A percentile compares a stretch with the other conserved stretches of the same genome.
Conservation (phyloP, 192 early-diverging fungal genomes). For the Umbelopsis sp. region DNA sequence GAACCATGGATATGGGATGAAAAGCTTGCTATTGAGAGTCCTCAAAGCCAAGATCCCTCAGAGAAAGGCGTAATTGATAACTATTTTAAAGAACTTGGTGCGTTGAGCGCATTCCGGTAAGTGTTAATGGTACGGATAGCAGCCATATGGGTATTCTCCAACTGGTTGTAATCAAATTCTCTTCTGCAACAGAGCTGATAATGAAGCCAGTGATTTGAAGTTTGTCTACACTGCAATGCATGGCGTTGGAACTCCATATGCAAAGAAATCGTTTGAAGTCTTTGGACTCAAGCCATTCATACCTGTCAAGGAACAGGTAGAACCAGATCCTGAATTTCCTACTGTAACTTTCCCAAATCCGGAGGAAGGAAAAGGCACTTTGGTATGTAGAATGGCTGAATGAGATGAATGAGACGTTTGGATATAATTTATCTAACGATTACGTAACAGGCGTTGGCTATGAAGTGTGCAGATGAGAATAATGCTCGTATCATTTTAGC, state of each 20-base stretch:
- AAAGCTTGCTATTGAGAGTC: conserved; percentile 53
- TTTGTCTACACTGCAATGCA: conserved; percentile 97
- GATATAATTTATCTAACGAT: not conserved
- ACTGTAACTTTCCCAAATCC: conserved; percentile 87
- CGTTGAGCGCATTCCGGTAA: conserved; percentile 33
- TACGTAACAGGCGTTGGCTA: conserved; percentile 57
- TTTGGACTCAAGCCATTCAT: conserved; percentile 74
- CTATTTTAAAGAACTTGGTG: conserved; percentile 70
- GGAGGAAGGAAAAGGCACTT: conserved; percentile 87
- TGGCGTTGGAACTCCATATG: conserved; percentile 85
- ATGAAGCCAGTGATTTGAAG: conserved; percentile 48
- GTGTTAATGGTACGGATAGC: not conserved
- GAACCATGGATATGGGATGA: conserved; percentile 73
- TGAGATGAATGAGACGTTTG: not conserved
- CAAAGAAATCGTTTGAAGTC: conserved; percentile 61
- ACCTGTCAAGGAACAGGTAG: conserved; percentile 64
- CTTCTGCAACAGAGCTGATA: conserved; percentile 42
- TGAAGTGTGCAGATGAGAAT: conserved; percentile 60
- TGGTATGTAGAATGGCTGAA: conserved; percentile 42
- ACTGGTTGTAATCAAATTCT: not conserved
- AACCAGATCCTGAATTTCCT: conserved; percentile 89
- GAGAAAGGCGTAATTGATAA: conserved; percentile 60
- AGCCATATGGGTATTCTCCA: not conserved
- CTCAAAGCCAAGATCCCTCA: conserved; percentile 57
- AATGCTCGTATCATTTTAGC: conserved; percentile 73